Conservation (phyloP, 345 rosid genomes). For the Excoecaria cochinchinensis region DNA sequence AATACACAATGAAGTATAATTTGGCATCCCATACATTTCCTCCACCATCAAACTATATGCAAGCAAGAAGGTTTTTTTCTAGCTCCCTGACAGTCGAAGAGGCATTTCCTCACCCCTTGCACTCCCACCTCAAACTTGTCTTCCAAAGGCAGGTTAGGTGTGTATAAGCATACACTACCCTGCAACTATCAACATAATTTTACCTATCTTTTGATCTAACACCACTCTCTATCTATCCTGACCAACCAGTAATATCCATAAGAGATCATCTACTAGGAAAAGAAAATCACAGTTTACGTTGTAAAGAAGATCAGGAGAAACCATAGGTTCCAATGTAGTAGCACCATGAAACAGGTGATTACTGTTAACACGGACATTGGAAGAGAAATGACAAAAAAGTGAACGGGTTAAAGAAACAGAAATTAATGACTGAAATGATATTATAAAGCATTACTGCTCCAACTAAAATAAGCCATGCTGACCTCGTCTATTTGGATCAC, state of each 20-base stretch:
- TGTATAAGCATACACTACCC: background rate
- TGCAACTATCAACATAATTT: background rate
- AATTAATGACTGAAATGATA: background rate
- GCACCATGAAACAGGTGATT: background rate
- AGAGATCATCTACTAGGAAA: background rate
- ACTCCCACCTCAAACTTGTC: background rate
- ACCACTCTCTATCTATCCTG: background rate
- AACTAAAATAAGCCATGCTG: slow-evolving; percentile 18
- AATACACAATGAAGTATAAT: background rate
- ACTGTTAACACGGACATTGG: background rate
- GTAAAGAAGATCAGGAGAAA: background rate
- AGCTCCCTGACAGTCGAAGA: background rate
- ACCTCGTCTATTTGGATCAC: slow-evolving; percentile 99
- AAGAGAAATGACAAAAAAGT: background rate
- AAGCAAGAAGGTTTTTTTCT: no score
- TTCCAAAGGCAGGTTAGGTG: background rate
- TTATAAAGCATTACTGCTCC: background rate
- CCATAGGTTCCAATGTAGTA: background rate
- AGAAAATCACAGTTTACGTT: background rate
- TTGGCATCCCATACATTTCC: background rate
- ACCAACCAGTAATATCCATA: background rate
- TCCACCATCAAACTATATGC: no score
- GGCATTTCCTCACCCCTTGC: background rate
- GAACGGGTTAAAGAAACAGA: background rate
- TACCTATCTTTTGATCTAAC: background rate